These are phyloP conservation scores for Fusarium agapanthi DNA, from an alignment of 2,329 filamentous ascomycete genomes.

Conservation along the genomic window DNA sequence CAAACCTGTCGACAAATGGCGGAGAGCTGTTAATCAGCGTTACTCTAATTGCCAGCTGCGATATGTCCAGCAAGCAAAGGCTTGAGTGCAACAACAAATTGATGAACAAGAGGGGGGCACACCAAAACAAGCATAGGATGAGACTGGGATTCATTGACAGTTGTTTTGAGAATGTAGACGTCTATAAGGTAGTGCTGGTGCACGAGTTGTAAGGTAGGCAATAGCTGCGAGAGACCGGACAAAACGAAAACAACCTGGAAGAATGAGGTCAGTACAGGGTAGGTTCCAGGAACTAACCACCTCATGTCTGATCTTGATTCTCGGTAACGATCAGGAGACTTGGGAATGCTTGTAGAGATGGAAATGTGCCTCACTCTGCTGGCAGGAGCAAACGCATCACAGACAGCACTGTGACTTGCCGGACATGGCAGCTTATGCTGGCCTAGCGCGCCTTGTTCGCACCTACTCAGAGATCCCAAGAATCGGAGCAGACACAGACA, in stretches of 20 bases:
- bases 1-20: no score
- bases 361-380: background rate
- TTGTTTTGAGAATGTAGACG: background rate
- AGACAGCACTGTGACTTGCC: no score
- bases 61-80: background rate
- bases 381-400: background rate
- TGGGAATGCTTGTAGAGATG: rapidly evolving
- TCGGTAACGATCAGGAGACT: background rate
- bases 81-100: background rate
- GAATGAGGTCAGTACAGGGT: background rate
- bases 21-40: background rate
- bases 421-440: background rate
- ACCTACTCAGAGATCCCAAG: background rate
- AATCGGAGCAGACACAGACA: background rate
- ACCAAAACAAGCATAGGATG: background rate
- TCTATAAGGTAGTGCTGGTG: background rate
- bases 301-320: background rate
- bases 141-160: background rate
- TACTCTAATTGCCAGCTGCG: no score
- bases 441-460: background rate
- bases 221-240: background rate
- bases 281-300: background rate
- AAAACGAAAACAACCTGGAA: background rate
- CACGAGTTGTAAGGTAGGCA: background rate
- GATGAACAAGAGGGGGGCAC: background rate